A percentile compares a stretch with the other conserved stretches of the same genome.
phyloP scores from a whole-genome alignment of 306 rosid species.

The Quercus wislizeni region DNA sequence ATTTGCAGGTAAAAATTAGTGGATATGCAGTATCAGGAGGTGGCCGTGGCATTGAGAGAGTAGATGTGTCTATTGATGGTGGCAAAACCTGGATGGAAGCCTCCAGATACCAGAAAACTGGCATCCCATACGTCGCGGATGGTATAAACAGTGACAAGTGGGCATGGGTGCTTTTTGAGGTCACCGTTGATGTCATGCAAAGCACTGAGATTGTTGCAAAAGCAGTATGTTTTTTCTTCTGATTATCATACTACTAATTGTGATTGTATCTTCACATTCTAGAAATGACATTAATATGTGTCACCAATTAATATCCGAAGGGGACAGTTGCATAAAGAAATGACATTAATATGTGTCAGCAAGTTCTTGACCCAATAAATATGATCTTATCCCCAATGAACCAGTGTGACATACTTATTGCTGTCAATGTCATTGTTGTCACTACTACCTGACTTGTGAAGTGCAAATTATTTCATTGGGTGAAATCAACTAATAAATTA shows the following conservation, averaged over 20 bases:
- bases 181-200: slow-evolving; percentile 47
- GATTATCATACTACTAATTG: not conserved
- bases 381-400: no score
- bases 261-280: not conserved
- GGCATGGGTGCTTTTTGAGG: slow-evolving; percentile 97
- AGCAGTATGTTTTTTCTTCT: slow-evolving; percentile 61
- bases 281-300: no score
- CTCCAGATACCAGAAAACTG: slow-evolving; percentile 60
- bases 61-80: slow-evolving; percentile 84
- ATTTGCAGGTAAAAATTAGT: slow-evolving; percentile 61
- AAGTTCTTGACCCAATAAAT: no score
- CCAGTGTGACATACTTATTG: no score
- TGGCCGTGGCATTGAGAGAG: slow-evolving; percentile 93
- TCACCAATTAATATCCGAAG: no score
- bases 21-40: slow-evolving; percentile 95
- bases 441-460: no score
- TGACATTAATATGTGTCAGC: no score
- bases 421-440: no score
- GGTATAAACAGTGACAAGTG: slow-evolving; percentile 68
- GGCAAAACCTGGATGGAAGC: slow-evolving; percentile 89
- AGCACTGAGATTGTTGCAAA: slow-evolving; percentile 77
- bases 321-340: no score
- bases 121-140: slow-evolving; percentile 54
- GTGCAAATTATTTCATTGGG: not conserved
- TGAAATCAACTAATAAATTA: not conserved